phyloP scores from a whole-genome alignment of 441 rosid genomes.

The Populus hybrid region DNA sequence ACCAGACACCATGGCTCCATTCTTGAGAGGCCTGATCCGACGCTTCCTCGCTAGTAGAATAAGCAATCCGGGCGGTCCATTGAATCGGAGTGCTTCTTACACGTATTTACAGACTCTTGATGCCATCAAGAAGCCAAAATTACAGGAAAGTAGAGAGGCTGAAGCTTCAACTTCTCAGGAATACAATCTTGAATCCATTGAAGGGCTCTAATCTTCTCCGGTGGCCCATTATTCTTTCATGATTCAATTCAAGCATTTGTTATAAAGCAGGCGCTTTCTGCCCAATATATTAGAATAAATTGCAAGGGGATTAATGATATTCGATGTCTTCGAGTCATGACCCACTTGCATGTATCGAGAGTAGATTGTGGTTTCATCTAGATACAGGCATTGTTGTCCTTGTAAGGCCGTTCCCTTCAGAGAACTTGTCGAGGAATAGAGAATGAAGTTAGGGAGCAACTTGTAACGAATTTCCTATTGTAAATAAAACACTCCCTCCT shows the following conservation, averaged over 20 bases:
- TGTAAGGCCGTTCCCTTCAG: not conserved
- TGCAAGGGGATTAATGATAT: not conserved
- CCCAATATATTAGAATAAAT: conserved; percentile 1
- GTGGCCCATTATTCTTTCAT: conserved; percentile 28
- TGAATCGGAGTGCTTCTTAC: conserved; percentile 60
- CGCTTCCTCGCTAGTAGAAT: conserved; percentile 96
- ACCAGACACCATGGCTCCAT: conserved; percentile 95
- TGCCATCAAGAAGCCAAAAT: conserved; percentile 52
- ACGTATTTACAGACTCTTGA: conserved; percentile 65
- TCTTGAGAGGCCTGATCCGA: conserved; percentile 81
- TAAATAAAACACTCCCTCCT: conserved; percentile 1
- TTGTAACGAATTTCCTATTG: not conserved
- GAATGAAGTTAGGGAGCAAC: not conserved
- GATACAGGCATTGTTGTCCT: not conserved
- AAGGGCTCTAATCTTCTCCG: conserved; percentile 58
- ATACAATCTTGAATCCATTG: conserved; percentile 90
- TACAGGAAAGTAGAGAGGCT: conserved; percentile 44
- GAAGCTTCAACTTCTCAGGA: conserved; percentile 49
- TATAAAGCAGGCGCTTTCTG: conserved; percentile 16
- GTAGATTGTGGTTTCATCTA: conserved; percentile 4
- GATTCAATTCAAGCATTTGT: conserved; percentile 11
- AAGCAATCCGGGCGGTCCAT: conserved; percentile 66
- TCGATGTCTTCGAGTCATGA: not conserved
- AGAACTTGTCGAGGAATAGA: not conserved
- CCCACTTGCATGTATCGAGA: not conserved